Evolutionary conservation across 768 basidiomycete genomes (phyloP).

Genomic region (Serendipita sp.): DNA sequence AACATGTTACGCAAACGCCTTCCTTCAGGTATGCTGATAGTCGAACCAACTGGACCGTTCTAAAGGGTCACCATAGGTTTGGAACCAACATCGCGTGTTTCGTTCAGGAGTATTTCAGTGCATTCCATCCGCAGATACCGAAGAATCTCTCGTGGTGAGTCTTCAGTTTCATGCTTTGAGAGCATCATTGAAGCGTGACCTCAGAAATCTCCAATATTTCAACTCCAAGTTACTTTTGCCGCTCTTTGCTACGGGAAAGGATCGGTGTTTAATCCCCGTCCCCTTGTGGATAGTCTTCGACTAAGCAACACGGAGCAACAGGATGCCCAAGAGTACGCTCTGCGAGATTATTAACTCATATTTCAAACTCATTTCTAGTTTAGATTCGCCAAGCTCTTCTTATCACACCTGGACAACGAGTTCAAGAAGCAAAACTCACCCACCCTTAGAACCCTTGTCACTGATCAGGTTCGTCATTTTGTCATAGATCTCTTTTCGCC

Average conservation of each 20-base stretch:
- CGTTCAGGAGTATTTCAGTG: conserved; percentile 71
- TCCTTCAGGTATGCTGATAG: conserved; percentile 47
- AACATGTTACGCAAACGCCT: conserved; percentile 94
- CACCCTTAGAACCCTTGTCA: conserved; percentile 20
- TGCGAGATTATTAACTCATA: not conserved
- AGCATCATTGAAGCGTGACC: not conserved
- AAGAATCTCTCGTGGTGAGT: conserved; percentile 27
- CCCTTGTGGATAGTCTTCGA: conserved; percentile 70
- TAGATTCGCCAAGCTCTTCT: conserved; percentile 90
- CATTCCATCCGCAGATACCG: conserved; percentile 35
- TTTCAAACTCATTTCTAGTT: not conserved
- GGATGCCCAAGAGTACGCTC: conserved; percentile 81
- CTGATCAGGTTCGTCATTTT: not conserved
- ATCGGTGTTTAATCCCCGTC: conserved; percentile 63
- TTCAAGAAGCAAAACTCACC: conserved; percentile 65
- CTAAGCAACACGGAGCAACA: conserved; percentile 78
- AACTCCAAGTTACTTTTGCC: conserved; percentile 40
- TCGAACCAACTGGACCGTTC: not conserved
- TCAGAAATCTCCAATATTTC: conserved; percentile 20
- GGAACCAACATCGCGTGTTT: conserved; percentile 78
- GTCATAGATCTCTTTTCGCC: not conserved
- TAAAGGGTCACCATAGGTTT: conserved; percentile 39
- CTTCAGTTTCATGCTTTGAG: not conserved
- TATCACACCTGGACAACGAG: conserved; percentile 73
- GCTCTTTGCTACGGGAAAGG: conserved; percentile 61